Evolutionary conservation across 441 rosid genomes (phyloP).

Genomic region (Adansonia gregorii): DNA sequence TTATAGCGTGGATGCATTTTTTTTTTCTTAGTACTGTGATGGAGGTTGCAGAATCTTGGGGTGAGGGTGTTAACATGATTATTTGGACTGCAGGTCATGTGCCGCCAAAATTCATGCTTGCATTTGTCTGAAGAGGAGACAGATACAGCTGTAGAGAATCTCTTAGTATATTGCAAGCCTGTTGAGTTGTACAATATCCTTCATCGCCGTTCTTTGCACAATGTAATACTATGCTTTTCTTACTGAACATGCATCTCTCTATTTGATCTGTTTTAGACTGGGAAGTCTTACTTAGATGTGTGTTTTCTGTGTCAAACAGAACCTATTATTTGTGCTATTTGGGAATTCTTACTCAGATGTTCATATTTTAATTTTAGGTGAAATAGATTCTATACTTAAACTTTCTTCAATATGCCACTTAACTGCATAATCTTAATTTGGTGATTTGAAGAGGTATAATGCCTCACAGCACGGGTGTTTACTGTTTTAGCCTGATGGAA

Average conservation of each 20-base stretch:
- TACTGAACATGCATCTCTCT: background rate
- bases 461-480: background rate
- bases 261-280: background rate
- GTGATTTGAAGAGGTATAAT: background rate
- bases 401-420: conserved; percentile 7
- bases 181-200: conserved; percentile 63
- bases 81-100: conserved; percentile 52
- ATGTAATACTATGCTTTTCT: conserved; percentile 43
- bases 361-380: conserved; percentile 7
- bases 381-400: background rate
- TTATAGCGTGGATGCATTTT: background rate
- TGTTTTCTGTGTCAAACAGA: background rate
- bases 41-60: conserved; percentile 22
- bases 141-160: conserved; percentile 54
- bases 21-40: background rate
- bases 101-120: conserved; percentile 61
- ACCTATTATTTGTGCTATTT: background rate
- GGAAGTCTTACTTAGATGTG: background rate
- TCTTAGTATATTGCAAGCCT: conserved; percentile 63
- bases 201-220: conserved; percentile 47
- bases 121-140: conserved; percentile 61
- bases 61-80: conserved; percentile 28
- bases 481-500: conserved; percentile 8
- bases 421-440: background rate
- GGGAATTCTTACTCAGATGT: background rate